Percentiles rank a stretch among this genome's conserved stretches.
phyloP scores from a whole-genome alignment of 148 eudicot species.

The Persicaria maculosa region DNA sequence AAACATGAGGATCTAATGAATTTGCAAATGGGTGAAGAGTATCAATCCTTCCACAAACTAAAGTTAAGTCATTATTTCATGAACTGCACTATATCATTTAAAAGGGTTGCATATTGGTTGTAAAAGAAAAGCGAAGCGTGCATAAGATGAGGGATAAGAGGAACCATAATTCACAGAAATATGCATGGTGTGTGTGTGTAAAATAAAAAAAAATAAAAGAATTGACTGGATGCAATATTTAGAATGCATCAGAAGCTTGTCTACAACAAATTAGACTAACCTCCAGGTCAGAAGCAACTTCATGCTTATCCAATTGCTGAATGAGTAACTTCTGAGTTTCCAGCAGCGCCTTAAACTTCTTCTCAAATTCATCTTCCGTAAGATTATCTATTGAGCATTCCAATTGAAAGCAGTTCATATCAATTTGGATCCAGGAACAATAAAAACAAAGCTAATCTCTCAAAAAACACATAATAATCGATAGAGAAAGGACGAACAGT shows the following conservation, averaged over 20 bases:
- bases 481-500: conserved; percentile 36
- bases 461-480: neutral
- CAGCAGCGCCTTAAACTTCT: no score
- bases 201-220: neutral
- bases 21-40: no score
- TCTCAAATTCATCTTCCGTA: no score
- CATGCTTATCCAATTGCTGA: no score
- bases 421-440: neutral
- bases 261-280: conserved; percentile 35
- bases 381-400: neutral
- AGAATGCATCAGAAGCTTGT: neutral
- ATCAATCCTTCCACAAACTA: no score
- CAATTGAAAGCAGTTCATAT: neutral
- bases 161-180: neutral
- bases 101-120: neutral
- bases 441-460: neutral
- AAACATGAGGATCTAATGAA: neutral
- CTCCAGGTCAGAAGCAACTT: conserved; percentile 57
- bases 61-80: neutral
- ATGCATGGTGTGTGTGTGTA: no score
- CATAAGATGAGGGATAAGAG: neutral
- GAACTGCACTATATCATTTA: neutral
- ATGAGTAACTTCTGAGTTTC: no score
- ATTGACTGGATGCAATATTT: neutral
- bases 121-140: neutral